Conservation (phyloP, 805 yeast genomes). For the Candida boidinii region DNA sequence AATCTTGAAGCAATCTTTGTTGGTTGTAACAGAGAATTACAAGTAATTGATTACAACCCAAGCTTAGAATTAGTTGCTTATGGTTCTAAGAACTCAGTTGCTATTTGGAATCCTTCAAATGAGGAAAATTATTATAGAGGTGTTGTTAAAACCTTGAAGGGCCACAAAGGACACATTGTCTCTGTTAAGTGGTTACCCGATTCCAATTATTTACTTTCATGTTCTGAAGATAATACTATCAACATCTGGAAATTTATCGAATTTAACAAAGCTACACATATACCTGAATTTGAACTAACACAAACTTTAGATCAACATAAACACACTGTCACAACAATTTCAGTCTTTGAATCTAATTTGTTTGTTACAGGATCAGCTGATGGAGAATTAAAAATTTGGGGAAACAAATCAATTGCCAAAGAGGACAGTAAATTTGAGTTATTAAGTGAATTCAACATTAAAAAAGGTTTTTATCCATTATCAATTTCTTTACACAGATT, state of each 20-base stretch:
- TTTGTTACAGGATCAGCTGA: slow-evolving; percentile 57
- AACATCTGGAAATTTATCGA: slow-evolving; percentile 44
- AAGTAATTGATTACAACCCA: slow-evolving; percentile 43
- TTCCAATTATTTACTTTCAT: slow-evolving; percentile 41
- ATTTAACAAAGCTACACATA: too few relatives aligned
- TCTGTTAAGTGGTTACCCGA: slow-evolving; percentile 51
- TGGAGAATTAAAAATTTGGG: slow-evolving; percentile 52
- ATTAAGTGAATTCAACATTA: slow-evolving; percentile 25
- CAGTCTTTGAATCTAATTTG: slow-evolving; percentile 29
- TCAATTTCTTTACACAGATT: slow-evolving; percentile 27
- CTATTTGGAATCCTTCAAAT: slow-evolving; percentile 59
- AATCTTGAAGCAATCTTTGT: slow-evolving; percentile 49
- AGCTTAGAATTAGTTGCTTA: slow-evolving; percentile 43
- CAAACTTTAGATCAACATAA: slow-evolving; percentile 32
- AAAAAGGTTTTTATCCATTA: slow-evolving; percentile 42
- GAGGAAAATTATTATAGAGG: slow-evolving; percentile 28
- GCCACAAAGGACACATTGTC: slow-evolving; percentile 56
- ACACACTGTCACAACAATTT: slow-evolving; percentile 47
- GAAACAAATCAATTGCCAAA: slow-evolving; percentile 11
- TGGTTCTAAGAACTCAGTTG: slow-evolving; percentile 61
- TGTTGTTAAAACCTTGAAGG: slow-evolving; percentile 46
- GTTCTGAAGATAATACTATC: slow-evolving; percentile 59
- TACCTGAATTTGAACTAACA: slow-evolving; percentile 18
- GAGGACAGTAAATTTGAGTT: slow-evolving; percentile 15
- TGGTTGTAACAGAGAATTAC: slow-evolving; percentile 66